Conservation (phyloP, 73 alveolate genomes). For the Stentor coeruleus region DNA sequence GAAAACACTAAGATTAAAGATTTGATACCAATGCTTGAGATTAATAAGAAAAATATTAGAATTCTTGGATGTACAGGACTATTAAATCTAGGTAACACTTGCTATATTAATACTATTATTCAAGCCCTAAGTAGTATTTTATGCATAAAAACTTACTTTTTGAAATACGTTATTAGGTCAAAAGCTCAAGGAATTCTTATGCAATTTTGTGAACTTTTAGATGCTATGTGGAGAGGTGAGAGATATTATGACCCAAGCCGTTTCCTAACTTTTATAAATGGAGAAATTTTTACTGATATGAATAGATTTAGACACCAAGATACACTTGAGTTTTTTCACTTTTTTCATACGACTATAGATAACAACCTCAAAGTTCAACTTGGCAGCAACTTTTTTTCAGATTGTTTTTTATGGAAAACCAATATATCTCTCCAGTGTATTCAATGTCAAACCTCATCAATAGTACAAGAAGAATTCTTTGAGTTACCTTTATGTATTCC, state of each 20-base stretch:
- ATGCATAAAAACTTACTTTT: neutral
- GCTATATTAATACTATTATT: constrained; percentile 63
- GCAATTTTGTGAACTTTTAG: too few species aligned
- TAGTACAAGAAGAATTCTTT: neutral
- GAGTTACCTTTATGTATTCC: neutral
- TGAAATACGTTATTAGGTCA: neutral
- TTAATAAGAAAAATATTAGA: too few species aligned
- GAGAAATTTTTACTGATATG: neutral
- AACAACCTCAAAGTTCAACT: neutral
- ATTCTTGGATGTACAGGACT: constrained; percentile 43
- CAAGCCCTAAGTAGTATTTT: constrained; percentile 14
- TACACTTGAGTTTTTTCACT: neutral
- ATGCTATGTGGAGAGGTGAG: neutral
- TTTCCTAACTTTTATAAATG: neutral
- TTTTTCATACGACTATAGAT: neutral
- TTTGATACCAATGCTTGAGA: too few species aligned
- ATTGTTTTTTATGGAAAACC: neutral
- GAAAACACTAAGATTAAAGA: too few species aligned
- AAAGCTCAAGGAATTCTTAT: neutral
- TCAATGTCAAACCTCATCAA: neutral
- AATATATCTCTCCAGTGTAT: neutral
- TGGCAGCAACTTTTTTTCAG: neutral
- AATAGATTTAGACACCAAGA: neutral
- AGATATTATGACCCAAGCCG: neutral
- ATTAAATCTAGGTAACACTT: constrained; percentile 70